phyloP scores from a whole-genome alignment of 345 rosid genomes.

The Passiflora organensis region DNA sequence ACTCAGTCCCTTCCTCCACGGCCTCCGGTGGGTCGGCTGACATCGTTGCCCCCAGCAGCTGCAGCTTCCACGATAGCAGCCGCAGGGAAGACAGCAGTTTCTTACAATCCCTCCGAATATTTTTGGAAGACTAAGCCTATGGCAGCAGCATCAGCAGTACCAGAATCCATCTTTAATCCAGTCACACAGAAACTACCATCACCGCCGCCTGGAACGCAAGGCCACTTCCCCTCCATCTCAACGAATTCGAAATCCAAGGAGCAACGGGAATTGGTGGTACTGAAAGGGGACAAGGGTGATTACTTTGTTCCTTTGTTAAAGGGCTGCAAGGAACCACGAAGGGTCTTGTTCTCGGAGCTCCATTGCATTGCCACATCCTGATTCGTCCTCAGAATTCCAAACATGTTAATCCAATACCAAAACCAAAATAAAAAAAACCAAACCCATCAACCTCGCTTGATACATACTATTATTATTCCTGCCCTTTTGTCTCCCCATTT shows the following conservation, averaged over 20 bases:
- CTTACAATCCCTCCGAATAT: conserved; percentile 62
- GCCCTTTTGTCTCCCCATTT: conserved; percentile 19
- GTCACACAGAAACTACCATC: conserved; percentile 13
- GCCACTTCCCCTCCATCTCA: conserved; percentile 15
- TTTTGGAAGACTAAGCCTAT: conserved; percentile 49
- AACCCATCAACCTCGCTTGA: conserved; percentile 4
- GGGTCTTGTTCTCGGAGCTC: conserved; percentile 51
- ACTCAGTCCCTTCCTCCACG: conserved; percentile 61
- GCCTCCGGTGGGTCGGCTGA: conserved; percentile 35
- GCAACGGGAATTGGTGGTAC: conserved; percentile 17
- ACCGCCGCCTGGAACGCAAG: conserved; percentile 1
- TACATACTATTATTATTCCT: conserved; percentile 10
- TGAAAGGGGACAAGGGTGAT: conserved; percentile 29
- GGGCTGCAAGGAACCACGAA: conserved; percentile 68
- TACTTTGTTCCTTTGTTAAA: conserved; percentile 33
- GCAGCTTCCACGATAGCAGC: conserved; percentile 15
- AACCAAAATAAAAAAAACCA: conserved; percentile 1
- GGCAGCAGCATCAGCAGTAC: not conserved
- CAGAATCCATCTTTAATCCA: conserved; percentile 1
- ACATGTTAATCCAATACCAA: not conserved
- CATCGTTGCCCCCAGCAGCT: conserved; percentile 22
- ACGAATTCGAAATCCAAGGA: conserved; percentile 19
- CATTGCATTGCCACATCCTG: conserved; percentile 80
- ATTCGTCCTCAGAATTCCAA: conserved; percentile 4
- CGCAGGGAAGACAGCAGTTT: too few species aligned